A percentile compares a stretch with the other conserved stretches of the same genome.
These are phyloP conservation scores for Cytospora piceicola DNA, from an alignment of 2,329 filamentous ascomycete species.

Conservation along the genomic window DNA sequence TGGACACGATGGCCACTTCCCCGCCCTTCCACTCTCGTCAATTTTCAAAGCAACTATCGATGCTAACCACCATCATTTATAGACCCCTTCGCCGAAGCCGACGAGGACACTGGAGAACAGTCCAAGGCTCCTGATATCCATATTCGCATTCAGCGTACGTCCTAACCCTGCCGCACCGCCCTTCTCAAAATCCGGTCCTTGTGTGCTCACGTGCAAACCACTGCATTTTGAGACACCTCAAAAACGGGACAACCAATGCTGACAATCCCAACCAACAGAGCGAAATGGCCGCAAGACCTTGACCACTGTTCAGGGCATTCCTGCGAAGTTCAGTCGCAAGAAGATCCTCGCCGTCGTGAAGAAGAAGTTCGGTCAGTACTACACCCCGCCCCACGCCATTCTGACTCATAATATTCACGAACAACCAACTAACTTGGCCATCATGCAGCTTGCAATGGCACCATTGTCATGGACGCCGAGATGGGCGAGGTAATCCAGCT, in stretches of 20 bases:
- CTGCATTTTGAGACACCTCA: not conserved
- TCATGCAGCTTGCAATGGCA: constrained; percentile 93
- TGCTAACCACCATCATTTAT: constrained; percentile 31
- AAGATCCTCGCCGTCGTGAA: constrained; percentile 99
- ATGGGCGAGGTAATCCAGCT: constrained; percentile 99
- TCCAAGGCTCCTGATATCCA: constrained; percentile 98
- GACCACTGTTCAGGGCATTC: constrained; percentile 98
- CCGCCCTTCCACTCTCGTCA: constrained; percentile 2
- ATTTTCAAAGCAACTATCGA: constrained; percentile 36
- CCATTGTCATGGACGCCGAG: constrained; percentile 91
- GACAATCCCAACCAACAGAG: constrained; percentile 61
- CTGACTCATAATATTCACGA: constrained; percentile 15
- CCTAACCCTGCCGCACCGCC: constrained; percentile 8
- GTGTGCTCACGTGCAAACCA: constrained; percentile 16
- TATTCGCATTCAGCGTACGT: constrained; percentile 98
- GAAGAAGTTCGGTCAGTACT: constrained; percentile 87
- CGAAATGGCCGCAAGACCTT: constrained; percentile 99
- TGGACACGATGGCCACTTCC: constrained; percentile 12
- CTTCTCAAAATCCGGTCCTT: not conserved
- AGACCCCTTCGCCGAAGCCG: constrained; percentile 99
- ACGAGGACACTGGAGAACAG: constrained; percentile 96
- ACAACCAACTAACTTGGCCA: constrained; percentile 34
- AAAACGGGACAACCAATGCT: not conserved
- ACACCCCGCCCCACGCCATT: not conserved
- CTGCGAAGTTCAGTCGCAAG: constrained; percentile 99